Conservation (phyloP, 177 flowering plant genomes). For the Vitis hybrid region DNA sequence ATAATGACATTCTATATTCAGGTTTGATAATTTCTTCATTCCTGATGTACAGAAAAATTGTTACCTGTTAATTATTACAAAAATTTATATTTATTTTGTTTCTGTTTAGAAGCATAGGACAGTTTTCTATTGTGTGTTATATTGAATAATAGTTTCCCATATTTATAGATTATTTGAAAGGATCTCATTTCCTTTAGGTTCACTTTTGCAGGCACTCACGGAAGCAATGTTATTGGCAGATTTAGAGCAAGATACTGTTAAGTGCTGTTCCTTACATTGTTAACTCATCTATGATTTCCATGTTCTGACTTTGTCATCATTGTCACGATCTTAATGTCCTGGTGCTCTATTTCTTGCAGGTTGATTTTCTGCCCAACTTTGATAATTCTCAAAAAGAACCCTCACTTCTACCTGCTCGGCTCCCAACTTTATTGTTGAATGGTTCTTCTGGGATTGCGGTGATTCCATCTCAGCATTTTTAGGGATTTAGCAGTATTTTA, state of each 20-base stretch:
- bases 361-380: constrained; percentile 91
- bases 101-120: not conserved
- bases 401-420: constrained; percentile 83
- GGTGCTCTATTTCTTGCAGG: constrained; percentile 50
- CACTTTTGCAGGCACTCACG: constrained; percentile 67
- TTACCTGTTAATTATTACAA: not conserved
- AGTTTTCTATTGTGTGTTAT: not conserved
- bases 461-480: constrained; percentile 10
- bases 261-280: constrained; percentile 15
- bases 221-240: constrained; percentile 93
- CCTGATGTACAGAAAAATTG: too few species aligned
- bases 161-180: not conserved
- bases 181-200: constrained; percentile 7
- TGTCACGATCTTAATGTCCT: not conserved
- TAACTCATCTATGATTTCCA: not conserved
- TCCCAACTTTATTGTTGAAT: constrained; percentile 83
- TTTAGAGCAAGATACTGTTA: constrained; percentile 76
- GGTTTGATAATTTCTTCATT: too few species aligned
- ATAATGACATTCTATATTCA: too few species aligned
- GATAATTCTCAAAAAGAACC: constrained; percentile 96
- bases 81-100: not conserved
- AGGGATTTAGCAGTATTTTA: not conserved
- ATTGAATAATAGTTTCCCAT: too few species aligned
- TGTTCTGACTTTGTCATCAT: constrained; percentile 2
- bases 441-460: constrained; percentile 99